Evolutionary conservation across 768 basidiomycete species (phyloP), one percentile per base, ranked within the genome.

Genomic region (Trichaptum fuscoviolaceum): DNA sequence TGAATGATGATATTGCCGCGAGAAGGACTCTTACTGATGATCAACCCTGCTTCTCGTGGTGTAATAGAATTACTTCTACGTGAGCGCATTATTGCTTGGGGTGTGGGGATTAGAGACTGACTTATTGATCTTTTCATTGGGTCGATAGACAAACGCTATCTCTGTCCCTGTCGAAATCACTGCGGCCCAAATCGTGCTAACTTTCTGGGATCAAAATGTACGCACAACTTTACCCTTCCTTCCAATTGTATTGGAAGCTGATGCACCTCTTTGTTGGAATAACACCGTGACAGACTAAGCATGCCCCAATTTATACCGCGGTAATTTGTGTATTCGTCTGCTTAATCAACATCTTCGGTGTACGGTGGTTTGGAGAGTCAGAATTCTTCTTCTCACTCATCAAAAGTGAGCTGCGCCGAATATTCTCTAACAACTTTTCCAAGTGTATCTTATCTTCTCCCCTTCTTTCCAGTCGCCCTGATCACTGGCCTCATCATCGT

Each of bases 161-260:
- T 82, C 87, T 1, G 80, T 85, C 0, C 90, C 90, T 9, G 86
- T 87, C n/a, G 91, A 92, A 77, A 82, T 94, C 65, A 86, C 87
- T 1, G 91, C 91, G 1, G 86, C 89, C 9, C 82, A 85, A 17
- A 82, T 93, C 63, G 75, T 94, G 10, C 78, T 93, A 65, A 80
- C 84, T 7, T 92, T 87, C 78, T 93, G 91, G 91, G 87, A 90
- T 75, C 69, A 76, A 30, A 78, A 88, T 69, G 87, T 87, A 67
- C 66, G 80, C 74, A 7, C 59, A 18, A 23, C n/a, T 6, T 35
- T n/a, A 58, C 5, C 61, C 66, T 62, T 52, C 12, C 8, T 30
- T 30, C 8, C 4, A 30, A 30, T 3, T 35, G 52, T 60, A 26
- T 58, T 17, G 36, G 35, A 52, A 65, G 23, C 27, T 20, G 23